These are phyloP conservation scores for Lagenidium giganteum DNA, from an alignment of 352 stramenopile genomes.

Conservation along the genomic window DNA sequence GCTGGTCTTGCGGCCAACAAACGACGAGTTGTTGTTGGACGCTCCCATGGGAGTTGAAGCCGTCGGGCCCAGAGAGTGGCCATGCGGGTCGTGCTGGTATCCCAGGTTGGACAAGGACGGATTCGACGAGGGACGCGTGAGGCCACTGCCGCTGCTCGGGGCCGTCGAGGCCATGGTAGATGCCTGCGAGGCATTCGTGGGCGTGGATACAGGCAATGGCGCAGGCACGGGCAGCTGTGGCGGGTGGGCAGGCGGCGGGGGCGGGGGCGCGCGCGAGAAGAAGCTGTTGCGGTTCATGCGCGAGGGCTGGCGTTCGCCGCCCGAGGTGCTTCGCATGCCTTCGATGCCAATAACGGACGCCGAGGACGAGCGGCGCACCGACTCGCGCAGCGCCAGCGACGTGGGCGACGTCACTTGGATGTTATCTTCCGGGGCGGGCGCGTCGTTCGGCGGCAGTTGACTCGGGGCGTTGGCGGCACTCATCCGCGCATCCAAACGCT, in stretches of 20 bases:
- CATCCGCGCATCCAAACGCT: conserved; percentile 39
- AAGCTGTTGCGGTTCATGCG: conserved; percentile 46
- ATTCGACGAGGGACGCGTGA: conserved; percentile 62
- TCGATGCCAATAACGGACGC: conserved; percentile 36
- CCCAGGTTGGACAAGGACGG: conserved; percentile 48
- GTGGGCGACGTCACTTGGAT: conserved; percentile 82
- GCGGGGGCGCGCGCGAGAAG: conserved; percentile 53
- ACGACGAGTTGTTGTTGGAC: conserved; percentile 14
- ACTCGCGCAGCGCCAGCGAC: conserved; percentile 73
- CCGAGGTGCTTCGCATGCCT: neutral
- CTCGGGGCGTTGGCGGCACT: conserved; percentile 26
- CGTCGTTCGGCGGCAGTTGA: too few relatives aligned
- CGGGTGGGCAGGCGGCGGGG: conserved; percentile 47
- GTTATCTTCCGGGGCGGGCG: too few relatives aligned
- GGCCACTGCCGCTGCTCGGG: conserved; percentile 11
- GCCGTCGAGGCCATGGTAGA: conserved; percentile 5
- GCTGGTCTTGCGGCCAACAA: conserved; percentile 41
- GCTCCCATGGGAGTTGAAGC: conserved; percentile 9
- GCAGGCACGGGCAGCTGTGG: conserved; percentile 22
- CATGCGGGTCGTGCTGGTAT: conserved; percentile 32
- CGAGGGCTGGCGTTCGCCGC: conserved; percentile 14
- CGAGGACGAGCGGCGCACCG: conserved; percentile 70
- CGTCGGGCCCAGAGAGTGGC: conserved; percentile 64
- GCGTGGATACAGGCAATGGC: neutral
- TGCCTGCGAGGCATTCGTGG: conserved; percentile 2